phyloP scores from a whole-genome alignment of 2,329 filamentous ascomycete species.

The Bisporella sp. region DNA sequence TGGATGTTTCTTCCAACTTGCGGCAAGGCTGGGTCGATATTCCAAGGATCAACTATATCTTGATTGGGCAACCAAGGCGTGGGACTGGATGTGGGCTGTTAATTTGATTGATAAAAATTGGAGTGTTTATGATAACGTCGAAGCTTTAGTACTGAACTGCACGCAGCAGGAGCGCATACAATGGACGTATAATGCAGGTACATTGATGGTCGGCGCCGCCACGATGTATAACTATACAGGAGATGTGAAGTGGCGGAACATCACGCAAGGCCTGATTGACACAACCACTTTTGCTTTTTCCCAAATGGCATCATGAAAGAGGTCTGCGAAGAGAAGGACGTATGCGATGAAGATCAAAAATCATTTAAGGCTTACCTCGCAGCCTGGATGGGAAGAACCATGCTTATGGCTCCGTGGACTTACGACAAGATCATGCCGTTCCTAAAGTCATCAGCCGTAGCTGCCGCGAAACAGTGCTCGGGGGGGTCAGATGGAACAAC shows the following conservation, averaged over 20 bases:
- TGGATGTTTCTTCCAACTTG: slow-evolving; percentile 53
- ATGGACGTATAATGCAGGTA: slow-evolving; percentile 62
- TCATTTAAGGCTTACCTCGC: slow-evolving; percentile 60
- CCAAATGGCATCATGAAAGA: slow-evolving; percentile 38
- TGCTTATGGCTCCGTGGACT: slow-evolving; percentile 51
- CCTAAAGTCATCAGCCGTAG: slow-evolving; percentile 48
- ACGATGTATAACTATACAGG: slow-evolving; percentile 38
- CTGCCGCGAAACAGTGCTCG: slow-evolving; percentile 56
- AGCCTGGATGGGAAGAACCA: slow-evolving; percentile 51
- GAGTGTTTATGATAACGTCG: slow-evolving; percentile 51
- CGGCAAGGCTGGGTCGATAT: slow-evolving; percentile 63
- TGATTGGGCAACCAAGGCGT: slow-evolving; percentile 65
- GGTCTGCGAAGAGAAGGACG: slow-evolving; percentile 57
- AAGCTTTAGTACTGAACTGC: slow-evolving; percentile 44
- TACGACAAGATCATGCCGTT: slow-evolving; percentile 41
- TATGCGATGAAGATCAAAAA: slow-evolving; percentile 52
- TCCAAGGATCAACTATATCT: slow-evolving; percentile 71
- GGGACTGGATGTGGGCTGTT: slow-evolving; percentile 56
- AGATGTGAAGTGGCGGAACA: slow-evolving; percentile 26
- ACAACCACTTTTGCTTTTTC: slow-evolving; percentile 28
- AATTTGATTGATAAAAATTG: slow-evolving; percentile 49
- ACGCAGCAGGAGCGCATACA: slow-evolving; percentile 50
- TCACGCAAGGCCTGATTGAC: slow-evolving; percentile 24
- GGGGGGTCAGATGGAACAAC: slow-evolving; percentile 47
- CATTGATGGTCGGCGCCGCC: slow-evolving; percentile 51